Evolutionary conservation across 805 yeast species (phyloP), one percentile per base, ranked within the genome.

Genomic region (Starmerella scarabaei): DNA sequence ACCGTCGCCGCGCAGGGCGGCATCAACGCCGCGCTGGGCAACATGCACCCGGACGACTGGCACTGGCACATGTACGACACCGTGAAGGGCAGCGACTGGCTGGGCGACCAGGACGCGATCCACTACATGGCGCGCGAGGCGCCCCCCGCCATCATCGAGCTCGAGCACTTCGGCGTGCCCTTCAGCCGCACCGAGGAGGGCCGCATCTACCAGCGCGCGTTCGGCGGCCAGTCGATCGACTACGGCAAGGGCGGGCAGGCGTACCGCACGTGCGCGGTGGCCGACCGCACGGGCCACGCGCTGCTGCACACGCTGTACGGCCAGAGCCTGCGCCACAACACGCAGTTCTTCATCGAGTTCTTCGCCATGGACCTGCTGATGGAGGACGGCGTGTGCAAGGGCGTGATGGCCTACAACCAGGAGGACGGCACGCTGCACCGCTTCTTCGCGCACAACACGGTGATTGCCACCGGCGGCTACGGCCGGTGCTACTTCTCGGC

Each of bases 1-100:
- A 88, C 98, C 17, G 98, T 88, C 37, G 97, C 97, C 42, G 98
- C 98, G 37, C 98, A 88, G 67, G 98, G 98, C 67, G 98, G 98
- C 69, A 91, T 88, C 66, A 88, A 88, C 58, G 98, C 97, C 52
- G 98, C 98, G 23, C 72, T 88, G 51, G 98, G 97, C 53, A 88
- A 88, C 72, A 88, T 88, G 94, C 97, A 91, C 69, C 71, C 74
- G 53, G 98, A 88, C 64, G 86, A 86, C 69, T 88, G 98, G 98
- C 93, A 83, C 65, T 91, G 97, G 96, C 98, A 88, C 65, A 86
- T 88, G 96, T 88, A 91, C 66, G 98, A 88, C 61, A 88, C 98
- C 55, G 97, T 88, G 55, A 88, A 88, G 68, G 98, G 98, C 50
- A 85, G 96, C 8, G 98, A 88, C 67, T 88, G 98, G 98, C 75